Evolutionary conservation across 192 early-diverging fungal species (phyloP), one percentile per base, ranked within the genome.

Genomic region (Coemansia sp.): DNA sequence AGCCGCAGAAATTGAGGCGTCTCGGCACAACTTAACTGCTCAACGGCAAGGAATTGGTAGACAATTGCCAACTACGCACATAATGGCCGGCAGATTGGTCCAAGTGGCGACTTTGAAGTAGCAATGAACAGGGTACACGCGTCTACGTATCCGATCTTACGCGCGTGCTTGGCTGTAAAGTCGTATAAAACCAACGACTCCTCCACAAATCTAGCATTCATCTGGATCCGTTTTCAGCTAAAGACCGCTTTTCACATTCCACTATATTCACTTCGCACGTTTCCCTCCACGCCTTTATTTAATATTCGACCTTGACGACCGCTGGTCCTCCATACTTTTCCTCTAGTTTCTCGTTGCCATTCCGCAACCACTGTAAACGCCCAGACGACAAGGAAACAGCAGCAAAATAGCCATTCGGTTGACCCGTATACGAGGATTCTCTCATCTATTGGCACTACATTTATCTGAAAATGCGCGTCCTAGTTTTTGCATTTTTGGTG

Each of bases 401-500:
- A 43, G 1, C 40, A 43, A 43, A 18, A 1, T 16, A 43, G 1
- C 1, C 15, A 43, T 43, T 43, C 40, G 40, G 40, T 18, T 16
- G 40, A 43, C 40, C 40, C 34, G 34, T 35, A 7, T 43, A 30
- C 2, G 30, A 33, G 7, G 8, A 26, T 53, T 49, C 2, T 31
- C 3, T 15, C 20, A n/a, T 31, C 6, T 23, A 51, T 26, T 46
- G 18, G 20, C 43, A 46, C 43, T 20, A 46, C 43, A 9, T 23
- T 26, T 51, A 23, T 15, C 25, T 23, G 48, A 48, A 37, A n/a
- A 80, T 81, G 78, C 73, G 73, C 34, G 78, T 81, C 26, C 78
- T 75, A 5, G 72, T 81, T 26, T 65, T 66, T 52, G 72, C 78
- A 25, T 81, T 81, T 55, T 40, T 62, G 28, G 78, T 81, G 21